Base-by-base conservation (phyloP, 371 early-diverging fungal genomes). In the Capniomyces stellatus region DNA sequence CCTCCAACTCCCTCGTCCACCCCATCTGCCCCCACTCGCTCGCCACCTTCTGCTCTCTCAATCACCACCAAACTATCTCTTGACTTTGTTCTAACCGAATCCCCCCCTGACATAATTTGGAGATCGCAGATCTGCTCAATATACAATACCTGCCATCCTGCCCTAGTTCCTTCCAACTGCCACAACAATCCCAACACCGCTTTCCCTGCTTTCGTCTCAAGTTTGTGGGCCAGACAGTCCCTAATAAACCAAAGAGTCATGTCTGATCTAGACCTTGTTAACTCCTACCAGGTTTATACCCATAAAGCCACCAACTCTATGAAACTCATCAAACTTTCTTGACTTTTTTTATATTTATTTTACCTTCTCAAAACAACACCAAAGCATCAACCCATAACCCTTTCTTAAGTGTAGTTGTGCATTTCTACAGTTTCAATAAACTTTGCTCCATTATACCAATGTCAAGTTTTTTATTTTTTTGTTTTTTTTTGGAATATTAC, bases 191-290 rank as follows among this genome's bases (percentile, higher is more conserved):
- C 27, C 31, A 23, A 30, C 29, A 2, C 29, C 30, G 29, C 52
- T 52, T 3, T 23, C n/a, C 52, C 52, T 8, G 19, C 23, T 19
- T 42, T 54, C 24, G 54, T 54, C 6, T 40, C 29, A 25, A 43
- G 49, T 43, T 10, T 43, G 15, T 54, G 54, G 54, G 54, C 54
- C 8, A 40, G 43, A 43, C 54, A 54, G 15, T 54, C 49, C 46
- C 31, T 54, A 46, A 54, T 54, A 15, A 54, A 54, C 23, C 54
- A 54, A 30, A 8, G 54, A 22, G 39, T 52, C 19, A 6, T 52
- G 52, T 19, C 27, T 46, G 29, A 29, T 49, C n/a, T 24, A 3
- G 46, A n/a, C 19, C 12, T n/a, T 8, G n/a, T 35, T 10, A 6
- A 6, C 6, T 35, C 35, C 10, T 35, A 35, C 15, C 15, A 6